Evolutionary conservation across 768 basidiomycete genomes (phyloP).

Genomic region (Trichaptum fuscoviolaceum): DNA sequence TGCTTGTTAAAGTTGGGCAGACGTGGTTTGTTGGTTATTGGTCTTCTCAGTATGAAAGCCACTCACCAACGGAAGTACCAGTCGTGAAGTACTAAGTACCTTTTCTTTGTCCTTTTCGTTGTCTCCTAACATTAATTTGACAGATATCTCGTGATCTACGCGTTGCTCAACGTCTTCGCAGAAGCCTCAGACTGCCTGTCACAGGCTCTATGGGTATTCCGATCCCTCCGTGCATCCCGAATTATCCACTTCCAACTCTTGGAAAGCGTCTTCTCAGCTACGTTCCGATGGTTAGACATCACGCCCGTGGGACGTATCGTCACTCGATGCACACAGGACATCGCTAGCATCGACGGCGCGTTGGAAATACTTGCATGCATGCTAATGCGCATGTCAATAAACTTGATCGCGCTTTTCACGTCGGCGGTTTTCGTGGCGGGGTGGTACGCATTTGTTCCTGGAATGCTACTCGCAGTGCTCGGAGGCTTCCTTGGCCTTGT

Average conservation of each 20-base stretch:
- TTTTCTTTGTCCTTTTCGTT: constrained; percentile 11
- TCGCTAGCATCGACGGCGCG: constrained; percentile 10
- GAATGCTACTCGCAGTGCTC: constrained; percentile 21
- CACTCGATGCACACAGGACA: constrained; percentile 24
- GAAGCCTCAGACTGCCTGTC: constrained; percentile 35
- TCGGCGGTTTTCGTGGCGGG: constrained; percentile 1
- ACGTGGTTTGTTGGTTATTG: constrained; percentile 30
- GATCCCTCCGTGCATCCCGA: constrained; percentile 48
- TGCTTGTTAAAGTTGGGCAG: constrained; percentile 22
- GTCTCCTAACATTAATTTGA: constrained; percentile 4
- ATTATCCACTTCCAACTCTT: constrained; percentile 48
- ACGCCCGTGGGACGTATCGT: constrained; percentile 26
- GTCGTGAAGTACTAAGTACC: constrained; percentile 25
- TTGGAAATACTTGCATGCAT: constrained; percentile 3
- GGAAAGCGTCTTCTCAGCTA: constrained; percentile 50
- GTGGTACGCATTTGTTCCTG: constrained; percentile 12
- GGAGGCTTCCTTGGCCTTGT: constrained; percentile 32
- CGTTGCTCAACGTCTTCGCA: constrained; percentile 37
- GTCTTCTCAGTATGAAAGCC: constrained; percentile 29
- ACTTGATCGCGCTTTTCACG: constrained; percentile 19
- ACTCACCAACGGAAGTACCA: constrained; percentile 28
- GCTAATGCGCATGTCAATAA: not conserved
- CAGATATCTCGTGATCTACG: constrained; percentile 47
- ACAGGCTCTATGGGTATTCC: constrained; percentile 38
- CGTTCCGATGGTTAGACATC: constrained; percentile 37